Percentiles rank a stretch among this genome's conserved stretches.
phyloP scores from a whole-genome alignment of 2,329 filamentous ascomycete species.

The Beauveria caledonica region DNA sequence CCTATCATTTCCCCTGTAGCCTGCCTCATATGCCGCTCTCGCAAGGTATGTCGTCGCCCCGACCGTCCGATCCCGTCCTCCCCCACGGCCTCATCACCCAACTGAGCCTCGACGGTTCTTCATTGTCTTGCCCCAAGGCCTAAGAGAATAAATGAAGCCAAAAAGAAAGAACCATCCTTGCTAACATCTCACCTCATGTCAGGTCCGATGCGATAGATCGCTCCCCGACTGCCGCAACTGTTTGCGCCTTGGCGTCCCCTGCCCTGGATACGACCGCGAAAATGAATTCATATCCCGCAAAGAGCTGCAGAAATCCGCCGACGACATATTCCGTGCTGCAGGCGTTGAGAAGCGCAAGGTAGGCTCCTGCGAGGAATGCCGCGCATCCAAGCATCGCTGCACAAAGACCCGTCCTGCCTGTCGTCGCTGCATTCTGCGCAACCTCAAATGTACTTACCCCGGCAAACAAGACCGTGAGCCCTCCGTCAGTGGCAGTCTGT shows the following conservation, averaged over 20 bases:
- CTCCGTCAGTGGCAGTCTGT: slow-evolving; percentile 6
- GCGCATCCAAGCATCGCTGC: slow-evolving; percentile 20
- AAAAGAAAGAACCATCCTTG: neutral
- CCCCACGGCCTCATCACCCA: neutral
- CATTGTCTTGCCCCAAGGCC: neutral
- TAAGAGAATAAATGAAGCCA: neutral
- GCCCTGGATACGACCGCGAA: slow-evolving; percentile 18
- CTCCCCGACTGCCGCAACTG: slow-evolving; percentile 17
- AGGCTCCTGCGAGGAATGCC: slow-evolving; percentile 22
- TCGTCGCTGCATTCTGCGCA: slow-evolving; percentile 19
- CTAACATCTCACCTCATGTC: neutral
- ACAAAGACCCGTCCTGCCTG: slow-evolving; percentile 20
- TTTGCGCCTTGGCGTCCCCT: slow-evolving; percentile 18
- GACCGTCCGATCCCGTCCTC: neutral
- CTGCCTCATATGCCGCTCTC: slow-evolving; percentile 14
- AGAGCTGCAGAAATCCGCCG: slow-evolving; percentile 18
- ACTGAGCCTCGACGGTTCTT: neutral
- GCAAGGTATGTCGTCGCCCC: slow-evolving; percentile 13
- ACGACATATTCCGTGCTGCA: slow-evolving; percentile 20
- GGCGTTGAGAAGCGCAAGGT: slow-evolving; percentile 22
- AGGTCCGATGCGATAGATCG: slow-evolving; percentile 20
- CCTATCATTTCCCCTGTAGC: slow-evolving; percentile 6
- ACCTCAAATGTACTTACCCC: slow-evolving; percentile 16
- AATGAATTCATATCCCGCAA: slow-evolving; percentile 16
- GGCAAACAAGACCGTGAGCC: slow-evolving; percentile 11